Conservation (phyloP, 1,284 basidiomycete species). For the Pseudozyma thailandica region DNA sequence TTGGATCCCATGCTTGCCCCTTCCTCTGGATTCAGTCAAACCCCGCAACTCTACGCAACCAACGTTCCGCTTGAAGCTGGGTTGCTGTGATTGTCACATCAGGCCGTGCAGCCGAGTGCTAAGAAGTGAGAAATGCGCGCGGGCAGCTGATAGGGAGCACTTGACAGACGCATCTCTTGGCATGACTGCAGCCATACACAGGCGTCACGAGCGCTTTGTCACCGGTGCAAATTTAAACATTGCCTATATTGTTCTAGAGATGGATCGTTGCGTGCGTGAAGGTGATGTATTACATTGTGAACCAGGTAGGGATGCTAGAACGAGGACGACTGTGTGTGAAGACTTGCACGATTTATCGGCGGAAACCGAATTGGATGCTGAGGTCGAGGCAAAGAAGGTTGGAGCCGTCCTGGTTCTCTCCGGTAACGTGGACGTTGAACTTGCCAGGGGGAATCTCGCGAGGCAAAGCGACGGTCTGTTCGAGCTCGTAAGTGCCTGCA, state of each 20-base stretch:
- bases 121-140: too few species aligned
- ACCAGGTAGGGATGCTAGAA: background rate
- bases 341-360: conserved; percentile 17
- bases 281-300: background rate
- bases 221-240: too few species aligned
- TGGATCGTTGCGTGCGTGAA: background rate
- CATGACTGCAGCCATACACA: too few species aligned
- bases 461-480: conserved; percentile 62
- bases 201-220: too few species aligned
- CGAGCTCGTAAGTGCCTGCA: conserved; percentile 58
- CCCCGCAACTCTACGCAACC: conserved; percentile 2
- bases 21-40: background rate
- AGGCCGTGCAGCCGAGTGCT: too few species aligned
- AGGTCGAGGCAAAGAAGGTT: conserved; percentile 84
- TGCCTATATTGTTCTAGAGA: conserved; percentile 1
- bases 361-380: conserved; percentile 72
- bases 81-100: too few species aligned
- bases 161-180: too few species aligned
- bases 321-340: background rate
- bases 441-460: conserved; percentile 71
- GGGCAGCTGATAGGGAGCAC: too few species aligned
- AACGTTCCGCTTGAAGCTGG: conserved; percentile 1
- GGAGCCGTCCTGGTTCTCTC: conserved; percentile 80
- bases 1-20: background rate
- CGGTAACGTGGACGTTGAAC: conserved; percentile 80